These are phyloP conservation scores for Sugiyamaella valdiviana DNA, from an alignment of 805 yeast genomes.

Conservation along the genomic window DNA sequence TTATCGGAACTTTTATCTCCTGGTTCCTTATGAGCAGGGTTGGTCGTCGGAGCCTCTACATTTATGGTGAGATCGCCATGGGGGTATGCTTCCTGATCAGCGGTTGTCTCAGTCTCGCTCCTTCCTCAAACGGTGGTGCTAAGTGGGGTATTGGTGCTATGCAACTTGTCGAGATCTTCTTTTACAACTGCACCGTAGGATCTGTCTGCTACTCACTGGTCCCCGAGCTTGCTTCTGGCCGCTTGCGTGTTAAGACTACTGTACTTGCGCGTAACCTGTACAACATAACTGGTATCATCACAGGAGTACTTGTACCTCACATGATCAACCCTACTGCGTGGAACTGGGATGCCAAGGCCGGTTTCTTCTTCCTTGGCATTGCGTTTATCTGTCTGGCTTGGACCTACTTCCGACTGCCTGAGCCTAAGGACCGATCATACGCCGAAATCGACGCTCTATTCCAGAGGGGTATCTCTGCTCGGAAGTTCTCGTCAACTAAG, in stretches of 20 bases:
- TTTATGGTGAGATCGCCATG: constrained; percentile 34
- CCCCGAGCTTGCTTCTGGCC: constrained; percentile 38
- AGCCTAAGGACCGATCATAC: constrained; percentile 50
- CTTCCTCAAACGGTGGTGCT: constrained; percentile 21
- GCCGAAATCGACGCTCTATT: constrained; percentile 56
- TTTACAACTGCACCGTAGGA: constrained; percentile 42
- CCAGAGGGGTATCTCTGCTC: constrained; percentile 27
- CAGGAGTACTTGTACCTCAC: constrained; percentile 33
- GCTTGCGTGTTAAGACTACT: constrained; percentile 39
- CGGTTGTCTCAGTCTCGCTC: constrained; percentile 39
- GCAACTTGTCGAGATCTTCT: constrained; percentile 40
- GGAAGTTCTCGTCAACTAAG: constrained; percentile 22
- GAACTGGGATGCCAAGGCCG: constrained; percentile 44
- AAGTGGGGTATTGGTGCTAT: constrained; percentile 36
- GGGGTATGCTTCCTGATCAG: constrained; percentile 36
- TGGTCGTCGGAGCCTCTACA: constrained; percentile 23
- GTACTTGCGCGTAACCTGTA: constrained; percentile 36
- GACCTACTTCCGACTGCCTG: constrained; percentile 52
- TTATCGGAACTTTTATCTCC: constrained; percentile 35
- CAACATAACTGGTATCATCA: constrained; percentile 19
- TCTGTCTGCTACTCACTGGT: constrained; percentile 38
- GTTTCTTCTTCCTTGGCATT: constrained; percentile 40
- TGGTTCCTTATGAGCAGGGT: constrained; percentile 20
- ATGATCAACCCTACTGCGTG: constrained; percentile 43
- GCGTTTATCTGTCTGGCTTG: constrained; percentile 33